These are phyloP conservation scores for Rosellinia necatrix DNA, from an alignment of 2,329 filamentous ascomycete genomes.

Conservation along the genomic window DNA sequence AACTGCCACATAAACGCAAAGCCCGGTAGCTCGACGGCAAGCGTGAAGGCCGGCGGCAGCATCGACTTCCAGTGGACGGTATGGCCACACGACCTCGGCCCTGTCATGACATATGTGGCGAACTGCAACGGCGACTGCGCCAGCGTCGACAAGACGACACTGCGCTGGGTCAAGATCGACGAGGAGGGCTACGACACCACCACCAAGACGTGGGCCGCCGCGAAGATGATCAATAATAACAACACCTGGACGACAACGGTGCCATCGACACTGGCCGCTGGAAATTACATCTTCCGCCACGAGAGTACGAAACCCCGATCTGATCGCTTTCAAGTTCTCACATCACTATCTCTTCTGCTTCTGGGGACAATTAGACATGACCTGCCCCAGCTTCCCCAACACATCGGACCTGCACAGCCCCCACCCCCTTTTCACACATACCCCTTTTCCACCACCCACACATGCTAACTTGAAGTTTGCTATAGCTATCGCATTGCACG, in stretches of 20 bases:
- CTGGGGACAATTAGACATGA: not conserved
- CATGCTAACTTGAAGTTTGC: not conserved
- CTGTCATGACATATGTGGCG: slow-evolving; percentile 44
- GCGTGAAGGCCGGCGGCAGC: slow-evolving; percentile 35
- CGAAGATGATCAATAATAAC: slow-evolving; percentile 51
- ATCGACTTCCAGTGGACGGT: slow-evolving; percentile 40
- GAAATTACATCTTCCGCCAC: slow-evolving; percentile 55
- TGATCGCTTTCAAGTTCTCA: not conserved
- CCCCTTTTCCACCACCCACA: no score
- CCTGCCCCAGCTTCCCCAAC: no score
- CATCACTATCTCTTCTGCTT: not conserved
- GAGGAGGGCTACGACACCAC: slow-evolving; percentile 34
- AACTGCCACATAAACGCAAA: slow-evolving; percentile 43
- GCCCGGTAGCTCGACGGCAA: slow-evolving; percentile 32
- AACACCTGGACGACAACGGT: slow-evolving; percentile 51
- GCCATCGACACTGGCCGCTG: slow-evolving; percentile 46
- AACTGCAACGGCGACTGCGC: slow-evolving; percentile 28
- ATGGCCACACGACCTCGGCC: slow-evolving; percentile 42
- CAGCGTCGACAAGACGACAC: slow-evolving; percentile 4
- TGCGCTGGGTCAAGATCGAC: slow-evolving; percentile 40
- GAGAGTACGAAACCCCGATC: slow-evolving; percentile 41
- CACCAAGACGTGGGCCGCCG: slow-evolving; percentile 40
- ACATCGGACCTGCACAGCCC: not conserved
- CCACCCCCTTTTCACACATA: not conserved
- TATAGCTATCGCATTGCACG: slow-evolving; percentile 50